Evolutionary conservation across 768 basidiomycete species (phyloP).

Genomic region (Lentinula boryana): DNA sequence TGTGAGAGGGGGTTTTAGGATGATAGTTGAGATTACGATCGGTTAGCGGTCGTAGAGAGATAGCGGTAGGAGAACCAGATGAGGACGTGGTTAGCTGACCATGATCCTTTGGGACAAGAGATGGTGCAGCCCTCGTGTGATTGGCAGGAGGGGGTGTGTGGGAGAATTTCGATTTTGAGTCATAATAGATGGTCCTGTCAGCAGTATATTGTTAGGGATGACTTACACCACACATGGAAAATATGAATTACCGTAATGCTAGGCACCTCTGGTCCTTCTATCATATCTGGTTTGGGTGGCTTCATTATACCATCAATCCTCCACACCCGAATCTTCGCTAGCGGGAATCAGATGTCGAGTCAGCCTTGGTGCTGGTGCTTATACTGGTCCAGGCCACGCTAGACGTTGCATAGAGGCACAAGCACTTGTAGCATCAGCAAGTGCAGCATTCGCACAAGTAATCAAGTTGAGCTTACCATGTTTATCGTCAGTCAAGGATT

Average conservation of each 20-base stretch:
- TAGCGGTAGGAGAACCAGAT: conserved; percentile 10
- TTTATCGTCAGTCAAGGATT: conserved; percentile 60
- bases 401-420: background rate
- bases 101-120: background rate
- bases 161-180: conserved; percentile 71
- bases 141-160: conserved; percentile 38
- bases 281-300: conserved; percentile 72
- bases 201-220: too few species aligned
- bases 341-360: conserved; percentile 3
- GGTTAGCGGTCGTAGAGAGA: conserved; percentile 12
- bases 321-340: conserved; percentile 65
- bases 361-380: conserved; percentile 4
- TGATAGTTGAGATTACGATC: conserved; percentile 15
- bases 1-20: conserved; percentile 19
- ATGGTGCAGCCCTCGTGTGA: background rate
- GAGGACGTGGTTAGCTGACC: background rate
- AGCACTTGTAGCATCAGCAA: conserved; percentile 13
- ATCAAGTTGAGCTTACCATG: conserved; percentile 61
- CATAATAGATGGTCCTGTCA: conserved; percentile 84
- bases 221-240: too few species aligned
- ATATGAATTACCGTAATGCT: conserved; percentile 62
- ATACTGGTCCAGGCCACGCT: background rate
- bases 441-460: conserved; percentile 17
- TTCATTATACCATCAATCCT: conserved; percentile 58
- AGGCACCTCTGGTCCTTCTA: conserved; percentile 82